phyloP scores from a whole-genome alignment of 768 basidiomycete species.

The Leucosporidium scottii region DNA sequence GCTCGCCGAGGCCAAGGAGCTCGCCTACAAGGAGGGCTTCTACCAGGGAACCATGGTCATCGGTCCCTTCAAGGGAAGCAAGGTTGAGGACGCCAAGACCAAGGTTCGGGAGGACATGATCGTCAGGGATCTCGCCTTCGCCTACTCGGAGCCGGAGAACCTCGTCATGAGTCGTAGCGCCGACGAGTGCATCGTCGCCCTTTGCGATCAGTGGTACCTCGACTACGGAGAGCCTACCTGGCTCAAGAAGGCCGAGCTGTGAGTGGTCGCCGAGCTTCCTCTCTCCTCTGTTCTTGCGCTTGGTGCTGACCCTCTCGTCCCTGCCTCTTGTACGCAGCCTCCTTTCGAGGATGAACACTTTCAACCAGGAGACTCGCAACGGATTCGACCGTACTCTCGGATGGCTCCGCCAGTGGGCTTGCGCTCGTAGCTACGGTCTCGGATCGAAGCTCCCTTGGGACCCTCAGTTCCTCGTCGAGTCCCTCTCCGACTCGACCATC shows the following conservation, averaged over 20 bases:
- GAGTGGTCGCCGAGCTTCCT: conserved; percentile 39
- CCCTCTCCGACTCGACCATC: conserved; percentile 91
- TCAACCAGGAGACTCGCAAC: conserved; percentile 83
- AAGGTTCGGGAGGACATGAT: conserved; percentile 83
- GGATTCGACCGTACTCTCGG: conserved; percentile 81
- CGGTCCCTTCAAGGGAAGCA: conserved; percentile 80
- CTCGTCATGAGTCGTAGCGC: conserved; percentile 77
- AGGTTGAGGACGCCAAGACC: conserved; percentile 83
- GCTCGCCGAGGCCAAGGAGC: conserved; percentile 91
- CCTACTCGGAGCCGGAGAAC: conserved; percentile 93
- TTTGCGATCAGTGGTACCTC: conserved; percentile 99
- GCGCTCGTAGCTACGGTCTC: conserved; percentile 93
- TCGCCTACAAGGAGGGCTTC: conserved; percentile 98
- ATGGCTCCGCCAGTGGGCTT: conserved; percentile 98
- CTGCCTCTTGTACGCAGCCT: conserved; percentile 52
- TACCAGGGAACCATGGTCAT: conserved; percentile 85
- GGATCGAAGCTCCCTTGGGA: conserved; percentile 97
- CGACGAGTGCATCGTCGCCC: conserved; percentile 96
- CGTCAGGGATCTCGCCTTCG: conserved; percentile 64
- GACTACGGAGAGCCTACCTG: conserved; percentile 91
- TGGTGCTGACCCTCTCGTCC: neutral
- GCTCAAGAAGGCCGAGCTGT: conserved; percentile 79
- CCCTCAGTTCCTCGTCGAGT: conserved; percentile 90
- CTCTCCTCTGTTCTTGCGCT: neutral
- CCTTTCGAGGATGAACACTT: conserved; percentile 79